phyloP scores from a whole-genome alignment of 768 basidiomycete genomes.

The Gautieria morchelliformis region DNA sequence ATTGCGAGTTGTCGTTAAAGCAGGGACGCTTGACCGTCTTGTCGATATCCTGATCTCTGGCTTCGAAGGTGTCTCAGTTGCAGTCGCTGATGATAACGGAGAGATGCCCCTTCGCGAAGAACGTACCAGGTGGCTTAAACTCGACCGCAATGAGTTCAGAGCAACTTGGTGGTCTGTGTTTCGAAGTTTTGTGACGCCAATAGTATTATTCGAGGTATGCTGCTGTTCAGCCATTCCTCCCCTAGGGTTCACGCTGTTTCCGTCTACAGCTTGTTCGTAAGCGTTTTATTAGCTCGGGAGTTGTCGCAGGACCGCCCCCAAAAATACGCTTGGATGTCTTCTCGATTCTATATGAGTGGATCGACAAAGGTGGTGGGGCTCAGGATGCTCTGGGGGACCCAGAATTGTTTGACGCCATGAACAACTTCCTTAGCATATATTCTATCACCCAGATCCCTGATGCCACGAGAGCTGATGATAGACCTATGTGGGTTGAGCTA shows the following conservation, averaged over 20 bases:
- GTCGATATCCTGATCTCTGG: constrained; percentile 73
- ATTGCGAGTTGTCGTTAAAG: constrained; percentile 66
- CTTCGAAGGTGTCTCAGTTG: constrained; percentile 64
- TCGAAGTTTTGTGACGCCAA: constrained; percentile 70
- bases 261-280: constrained; percentile 58
- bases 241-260: neutral
- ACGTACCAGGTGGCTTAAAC: constrained; percentile 59
- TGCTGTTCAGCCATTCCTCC: constrained; percentile 2
- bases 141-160: constrained; percentile 67
- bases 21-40: constrained; percentile 66
- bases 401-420: constrained; percentile 50
- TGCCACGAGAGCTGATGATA: constrained; percentile 29
- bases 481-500: constrained; percentile 37
- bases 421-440: constrained; percentile 47
- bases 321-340: constrained; percentile 53
- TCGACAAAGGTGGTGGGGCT: constrained; percentile 62
- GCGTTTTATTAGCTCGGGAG: constrained; percentile 48
- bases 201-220: constrained; percentile 77
- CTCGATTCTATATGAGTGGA: constrained; percentile 61
- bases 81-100: constrained; percentile 79
- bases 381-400: constrained; percentile 70
- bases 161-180: constrained; percentile 79
- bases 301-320: constrained; percentile 30
- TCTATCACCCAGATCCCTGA: constrained; percentile 30
- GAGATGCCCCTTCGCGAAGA: constrained; percentile 71